These are phyloP conservation scores for Coemansia sp. DNA, from an alignment of 192 early-diverging fungal species.

Conservation along the genomic window DNA sequence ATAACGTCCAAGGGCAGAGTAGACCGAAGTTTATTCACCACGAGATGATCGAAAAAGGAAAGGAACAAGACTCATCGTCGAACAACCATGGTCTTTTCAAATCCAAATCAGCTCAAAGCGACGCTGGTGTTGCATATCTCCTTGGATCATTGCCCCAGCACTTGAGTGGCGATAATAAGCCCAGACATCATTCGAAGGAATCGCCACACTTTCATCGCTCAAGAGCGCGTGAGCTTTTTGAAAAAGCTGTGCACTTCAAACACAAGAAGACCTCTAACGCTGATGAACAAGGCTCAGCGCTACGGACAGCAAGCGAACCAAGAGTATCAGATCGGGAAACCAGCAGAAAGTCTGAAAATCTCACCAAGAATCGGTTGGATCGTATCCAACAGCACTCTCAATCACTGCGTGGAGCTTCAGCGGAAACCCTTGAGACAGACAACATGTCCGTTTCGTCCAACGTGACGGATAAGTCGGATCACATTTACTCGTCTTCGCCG, in stretches of 20 bases:
- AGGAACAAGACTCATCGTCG: neutral
- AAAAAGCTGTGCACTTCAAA: conserved; percentile 23
- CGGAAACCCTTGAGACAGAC: neutral
- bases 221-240: conserved; percentile 22
- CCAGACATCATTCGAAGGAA: neutral
- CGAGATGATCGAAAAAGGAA: neutral
- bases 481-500: neutral
- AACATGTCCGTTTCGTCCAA: neutral
- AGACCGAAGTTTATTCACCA: neutral
- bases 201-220: conserved; percentile 5
- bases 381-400: neutral
- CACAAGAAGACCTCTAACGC: neutral
- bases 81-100: neutral
- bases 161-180: neutral
- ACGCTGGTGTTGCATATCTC: neutral
- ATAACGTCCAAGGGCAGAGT: neutral
- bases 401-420: neutral
- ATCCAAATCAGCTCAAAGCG: conserved; percentile 3
- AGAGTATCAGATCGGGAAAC: neutral
- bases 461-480: neutral
- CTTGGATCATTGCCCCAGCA: neutral
- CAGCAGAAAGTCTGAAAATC: neutral
- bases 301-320: conserved; percentile 2
- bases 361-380: neutral
- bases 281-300: conserved; percentile 8